A percentile compares a stretch with the other conserved stretches of the same genome.
These are phyloP conservation scores for Eragrostis tef DNA, from an alignment of 202 grass and related monocot genomes.

Conservation along the genomic window DNA sequence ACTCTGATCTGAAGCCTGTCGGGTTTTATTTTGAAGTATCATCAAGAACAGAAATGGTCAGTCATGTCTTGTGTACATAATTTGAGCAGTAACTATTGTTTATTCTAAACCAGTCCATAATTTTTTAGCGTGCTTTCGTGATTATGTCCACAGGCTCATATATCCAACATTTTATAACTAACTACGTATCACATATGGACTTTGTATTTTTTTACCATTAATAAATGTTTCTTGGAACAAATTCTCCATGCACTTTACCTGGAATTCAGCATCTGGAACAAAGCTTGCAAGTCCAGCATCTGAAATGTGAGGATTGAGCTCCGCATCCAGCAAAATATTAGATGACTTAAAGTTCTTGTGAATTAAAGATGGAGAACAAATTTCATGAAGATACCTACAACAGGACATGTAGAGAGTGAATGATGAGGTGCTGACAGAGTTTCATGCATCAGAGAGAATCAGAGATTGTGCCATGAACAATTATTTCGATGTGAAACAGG, in stretches of 20 bases:
- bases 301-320: slow-evolving; percentile 81
- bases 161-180: slow-evolving; percentile 15
- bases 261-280: slow-evolving; percentile 75
- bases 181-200: slow-evolving; percentile 2
- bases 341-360: slow-evolving; percentile 95
- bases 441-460: slow-evolving; percentile 16
- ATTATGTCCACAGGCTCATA: not conserved
- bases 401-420: not conserved
- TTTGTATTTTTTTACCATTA: not conserved
- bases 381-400: slow-evolving; percentile 85
- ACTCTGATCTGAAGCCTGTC: slow-evolving; percentile 58
- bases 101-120: too few species aligned
- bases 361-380: slow-evolving; percentile 80
- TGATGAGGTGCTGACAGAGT: not conserved
- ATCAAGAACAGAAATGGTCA: slow-evolving; percentile 25
- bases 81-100: not conserved
- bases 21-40: slow-evolving; percentile 39
- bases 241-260: slow-evolving; percentile 58
- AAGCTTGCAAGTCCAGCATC: slow-evolving; percentile 67
- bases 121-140: not conserved
- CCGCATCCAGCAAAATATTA: slow-evolving; percentile 77
- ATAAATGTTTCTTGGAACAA: slow-evolving; percentile 18
- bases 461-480: not conserved
- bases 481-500: too few species aligned
- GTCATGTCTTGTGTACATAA: not conserved